A percentile compares a stretch with the other conserved stretches of the same genome.
Evolutionary conservation across 768 basidiomycete species (phyloP).

Genomic region (Lanmaoa pseudosensibilis): DNA sequence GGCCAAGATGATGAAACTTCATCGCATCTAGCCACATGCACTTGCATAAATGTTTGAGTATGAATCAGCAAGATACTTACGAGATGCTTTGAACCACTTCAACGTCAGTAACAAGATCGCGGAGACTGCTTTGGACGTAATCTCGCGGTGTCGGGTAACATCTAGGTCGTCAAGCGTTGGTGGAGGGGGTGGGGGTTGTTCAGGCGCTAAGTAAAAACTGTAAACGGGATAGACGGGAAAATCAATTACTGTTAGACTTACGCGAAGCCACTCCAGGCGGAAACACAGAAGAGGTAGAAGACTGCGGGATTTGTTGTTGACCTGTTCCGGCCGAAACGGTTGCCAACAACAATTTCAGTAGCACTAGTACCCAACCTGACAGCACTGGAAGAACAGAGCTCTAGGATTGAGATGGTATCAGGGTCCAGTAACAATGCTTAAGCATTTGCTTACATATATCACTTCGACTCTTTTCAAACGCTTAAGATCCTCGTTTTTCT

Average conservation of each 20-base stretch:
- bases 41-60: not conserved
- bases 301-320: slow-evolving; percentile 55
- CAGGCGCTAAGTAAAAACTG: slow-evolving; percentile 45
- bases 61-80: slow-evolving; percentile 48
- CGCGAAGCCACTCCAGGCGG: slow-evolving; percentile 70
- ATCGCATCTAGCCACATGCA: slow-evolving; percentile 70
- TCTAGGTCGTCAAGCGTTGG: slow-evolving; percentile 90
- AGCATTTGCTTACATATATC: slow-evolving; percentile 73
- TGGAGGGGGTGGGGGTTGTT: slow-evolving; percentile 62
- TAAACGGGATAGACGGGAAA: not conserved
- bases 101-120: slow-evolving; percentile 86
- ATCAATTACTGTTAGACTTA: slow-evolving; percentile 33
- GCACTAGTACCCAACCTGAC: slow-evolving; percentile 88
- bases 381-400: slow-evolving; percentile 79
- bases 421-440: not conserved
- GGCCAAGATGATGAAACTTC: slow-evolving; percentile 99
- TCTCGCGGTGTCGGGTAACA: slow-evolving; percentile 92
- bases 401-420: slow-evolving; percentile 41
- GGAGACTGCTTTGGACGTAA: slow-evolving; percentile 95
- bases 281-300: slow-evolving; percentile 68
- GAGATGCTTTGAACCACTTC: slow-evolving; percentile 99
- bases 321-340: slow-evolving; percentile 83
- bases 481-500: slow-evolving; percentile 77
- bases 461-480: slow-evolving; percentile 87
- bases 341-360: slow-evolving; percentile 89